Percentiles rank a stretch among this genome's conserved stretches.
phyloP scores from a whole-genome alignment of 305 asterid genomes.

The Salvia sclarea region DNA sequence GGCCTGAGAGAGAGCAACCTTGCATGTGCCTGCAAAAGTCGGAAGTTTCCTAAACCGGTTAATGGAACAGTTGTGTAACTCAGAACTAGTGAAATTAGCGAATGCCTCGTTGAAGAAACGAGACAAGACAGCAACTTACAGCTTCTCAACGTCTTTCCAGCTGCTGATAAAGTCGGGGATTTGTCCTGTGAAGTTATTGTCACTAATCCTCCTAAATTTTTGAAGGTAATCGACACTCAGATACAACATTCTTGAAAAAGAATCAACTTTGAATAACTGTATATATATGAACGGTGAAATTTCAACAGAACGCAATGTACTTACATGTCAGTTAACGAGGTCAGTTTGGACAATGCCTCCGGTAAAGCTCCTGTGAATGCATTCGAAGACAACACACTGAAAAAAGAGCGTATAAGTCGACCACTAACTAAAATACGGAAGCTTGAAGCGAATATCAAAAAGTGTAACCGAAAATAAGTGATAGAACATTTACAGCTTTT shows the following conservation, averaged over 20 bases:
- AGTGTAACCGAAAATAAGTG: constrained; percentile 14
- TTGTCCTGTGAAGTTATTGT: constrained; percentile 86
- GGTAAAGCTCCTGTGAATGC: constrained; percentile 76
- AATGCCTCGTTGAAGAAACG: constrained; percentile 9
- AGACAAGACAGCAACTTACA: constrained; percentile 49
- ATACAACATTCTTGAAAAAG: background rate
- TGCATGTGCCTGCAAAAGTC: constrained; percentile 71
- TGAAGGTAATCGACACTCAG: background rate
- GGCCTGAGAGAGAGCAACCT: constrained; percentile 89
- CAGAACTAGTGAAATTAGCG: background rate
- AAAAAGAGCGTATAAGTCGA: constrained; percentile 15
- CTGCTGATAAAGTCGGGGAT: constrained; percentile 78
- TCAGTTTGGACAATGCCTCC: constrained; percentile 55
- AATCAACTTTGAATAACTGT: background rate
- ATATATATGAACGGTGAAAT: background rate
- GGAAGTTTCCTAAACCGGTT: background rate
- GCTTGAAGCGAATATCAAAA: background rate
- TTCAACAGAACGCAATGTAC: constrained; percentile 31
- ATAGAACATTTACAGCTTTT: constrained; percentile 57
- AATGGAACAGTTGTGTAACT: background rate
- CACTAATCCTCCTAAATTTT: constrained; percentile 70
- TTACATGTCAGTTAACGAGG: constrained; percentile 75
- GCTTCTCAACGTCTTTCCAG: constrained; percentile 72
- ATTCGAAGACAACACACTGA: constrained; percentile 80
- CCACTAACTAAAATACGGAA: constrained; percentile 17